These are phyloP conservation scores for Penicillium nordicum DNA, from an alignment of 2,329 filamentous ascomycete genomes.

Conservation along the genomic window DNA sequence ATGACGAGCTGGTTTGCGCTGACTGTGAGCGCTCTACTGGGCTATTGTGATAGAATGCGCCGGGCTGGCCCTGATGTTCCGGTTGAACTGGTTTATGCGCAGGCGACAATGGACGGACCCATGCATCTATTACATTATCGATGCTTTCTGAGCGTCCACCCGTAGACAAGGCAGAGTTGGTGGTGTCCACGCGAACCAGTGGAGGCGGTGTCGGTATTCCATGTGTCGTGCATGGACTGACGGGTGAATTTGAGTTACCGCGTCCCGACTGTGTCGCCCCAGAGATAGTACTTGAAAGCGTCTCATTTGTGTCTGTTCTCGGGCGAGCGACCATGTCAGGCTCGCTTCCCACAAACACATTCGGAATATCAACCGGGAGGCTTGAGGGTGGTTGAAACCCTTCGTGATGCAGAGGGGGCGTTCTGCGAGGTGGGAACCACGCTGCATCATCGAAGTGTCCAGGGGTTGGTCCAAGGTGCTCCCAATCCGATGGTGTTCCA, in stretches of 20 bases:
- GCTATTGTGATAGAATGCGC: slow-evolving; percentile 12
- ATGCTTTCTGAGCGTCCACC: slow-evolving; percentile 37
- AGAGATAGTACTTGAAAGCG: neutral
- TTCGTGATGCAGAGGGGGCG: slow-evolving; percentile 8
- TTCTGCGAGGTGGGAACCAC: slow-evolving; percentile 21
- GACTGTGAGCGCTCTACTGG: slow-evolving; percentile 13
- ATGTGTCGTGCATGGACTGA: slow-evolving; percentile 22
- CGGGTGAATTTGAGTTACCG: slow-evolving; percentile 18
- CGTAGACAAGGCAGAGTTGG: slow-evolving; percentile 27
- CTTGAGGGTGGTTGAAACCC: slow-evolving; percentile 12
- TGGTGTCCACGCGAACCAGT: slow-evolving; percentile 29
- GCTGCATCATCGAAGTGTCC: slow-evolving; percentile 39
- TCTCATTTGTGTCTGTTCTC: slow-evolving; percentile 10
- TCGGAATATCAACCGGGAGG: slow-evolving; percentile 9
- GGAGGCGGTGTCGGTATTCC: slow-evolving; percentile 14
- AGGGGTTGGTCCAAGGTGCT: slow-evolving; percentile 39
- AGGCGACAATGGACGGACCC: slow-evolving; percentile 37
- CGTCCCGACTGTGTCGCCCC: slow-evolving; percentile 1
- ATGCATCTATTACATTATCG: slow-evolving; percentile 45
- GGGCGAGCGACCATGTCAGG: slow-evolving; percentile 8
- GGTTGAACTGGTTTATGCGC: slow-evolving; percentile 17
- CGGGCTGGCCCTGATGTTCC: slow-evolving; percentile 4
- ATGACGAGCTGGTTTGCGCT: slow-evolving; percentile 5
- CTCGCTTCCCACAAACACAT: neutral
- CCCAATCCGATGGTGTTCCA: slow-evolving; percentile 49